Evolutionary conservation across 2,329 filamentous ascomycete genomes (phyloP).

Genomic region (Penicillium sp.): DNA sequence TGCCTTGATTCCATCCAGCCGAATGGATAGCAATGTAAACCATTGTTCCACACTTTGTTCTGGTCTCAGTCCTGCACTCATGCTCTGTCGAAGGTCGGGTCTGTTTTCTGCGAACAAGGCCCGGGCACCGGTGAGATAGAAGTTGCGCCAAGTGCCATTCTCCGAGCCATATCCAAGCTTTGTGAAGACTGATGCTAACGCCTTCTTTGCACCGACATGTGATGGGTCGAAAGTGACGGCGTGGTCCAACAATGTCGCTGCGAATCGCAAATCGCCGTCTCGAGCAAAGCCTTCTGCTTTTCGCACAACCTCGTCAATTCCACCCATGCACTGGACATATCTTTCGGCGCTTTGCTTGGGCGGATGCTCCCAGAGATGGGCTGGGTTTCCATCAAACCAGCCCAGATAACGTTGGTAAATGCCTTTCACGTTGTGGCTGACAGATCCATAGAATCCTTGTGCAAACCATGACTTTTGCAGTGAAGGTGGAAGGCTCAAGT

Average conservation of each 20-base stretch:
- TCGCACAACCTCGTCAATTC: constrained; percentile 34
- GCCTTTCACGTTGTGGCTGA: constrained; percentile 19
- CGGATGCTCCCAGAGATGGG: constrained; percentile 15
- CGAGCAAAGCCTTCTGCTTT: constrained; percentile 31
- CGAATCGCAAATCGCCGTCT: constrained; percentile 43
- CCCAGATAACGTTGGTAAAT: constrained; percentile 28
- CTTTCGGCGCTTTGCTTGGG: constrained; percentile 37
- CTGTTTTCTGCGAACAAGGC: constrained; percentile 26
- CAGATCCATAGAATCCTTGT: constrained; percentile 43
- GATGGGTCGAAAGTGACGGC: constrained; percentile 36
- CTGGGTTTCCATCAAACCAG: constrained; percentile 26
- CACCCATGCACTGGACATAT: constrained; percentile 46
- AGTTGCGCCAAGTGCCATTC: constrained; percentile 49
- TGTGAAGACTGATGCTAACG: constrained; percentile 39
- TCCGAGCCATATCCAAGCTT: constrained; percentile 43
- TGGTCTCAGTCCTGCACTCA: neutral
- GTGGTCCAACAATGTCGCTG: constrained; percentile 44
- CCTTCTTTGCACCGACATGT: constrained; percentile 18
- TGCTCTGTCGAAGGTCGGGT: neutral
- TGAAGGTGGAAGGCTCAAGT: constrained; percentile 36
- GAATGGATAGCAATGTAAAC: neutral
- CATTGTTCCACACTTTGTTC: constrained; percentile 4
- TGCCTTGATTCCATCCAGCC: constrained; percentile 2
- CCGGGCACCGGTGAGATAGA: constrained; percentile 40
- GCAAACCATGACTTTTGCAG: constrained; percentile 35